Conservation (phyloP, 768 basidiomycete genomes). For the Suillus subluteus region DNA sequence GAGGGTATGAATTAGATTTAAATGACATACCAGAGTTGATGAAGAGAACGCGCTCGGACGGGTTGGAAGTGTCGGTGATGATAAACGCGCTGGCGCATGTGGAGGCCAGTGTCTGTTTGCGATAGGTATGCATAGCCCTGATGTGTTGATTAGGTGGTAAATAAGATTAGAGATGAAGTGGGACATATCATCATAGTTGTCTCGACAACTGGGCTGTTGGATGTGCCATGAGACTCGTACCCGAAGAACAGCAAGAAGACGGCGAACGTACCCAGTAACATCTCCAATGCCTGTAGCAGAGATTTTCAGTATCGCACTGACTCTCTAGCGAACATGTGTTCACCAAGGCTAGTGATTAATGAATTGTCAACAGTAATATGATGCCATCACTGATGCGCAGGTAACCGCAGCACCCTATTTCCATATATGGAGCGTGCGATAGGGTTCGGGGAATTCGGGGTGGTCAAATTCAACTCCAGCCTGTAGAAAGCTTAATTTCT, state of each 20-base stretch:
- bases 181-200: conserved; percentile 77
- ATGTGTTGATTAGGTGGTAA: conserved; percentile 4
- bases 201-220: conserved; percentile 69
- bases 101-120: conserved; percentile 75
- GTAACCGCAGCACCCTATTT: too few relatives aligned
- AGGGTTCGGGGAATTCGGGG: too few relatives aligned
- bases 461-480: too few relatives aligned
- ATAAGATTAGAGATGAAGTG: neutral
- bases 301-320: neutral
- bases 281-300: conserved; percentile 62
- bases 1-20: too few relatives aligned
- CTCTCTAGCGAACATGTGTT: neutral
- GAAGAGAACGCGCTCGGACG: too few relatives aligned
- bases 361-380: too few relatives aligned
- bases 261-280: conserved; percentile 62
- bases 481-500: too few relatives aligned
- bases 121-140: conserved; percentile 69
- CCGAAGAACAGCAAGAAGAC: neutral
- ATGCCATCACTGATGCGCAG: too few relatives aligned
- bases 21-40: too few relatives aligned
- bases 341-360: conserved; percentile 15
- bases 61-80: too few relatives aligned
- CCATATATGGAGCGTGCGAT: too few relatives aligned
- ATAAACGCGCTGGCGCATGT: conserved; percentile 84
- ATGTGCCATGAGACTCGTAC: conserved; percentile 6